Conservation (phyloP, 768 basidiomycete species). For the Termitomyces sp. region DNA sequence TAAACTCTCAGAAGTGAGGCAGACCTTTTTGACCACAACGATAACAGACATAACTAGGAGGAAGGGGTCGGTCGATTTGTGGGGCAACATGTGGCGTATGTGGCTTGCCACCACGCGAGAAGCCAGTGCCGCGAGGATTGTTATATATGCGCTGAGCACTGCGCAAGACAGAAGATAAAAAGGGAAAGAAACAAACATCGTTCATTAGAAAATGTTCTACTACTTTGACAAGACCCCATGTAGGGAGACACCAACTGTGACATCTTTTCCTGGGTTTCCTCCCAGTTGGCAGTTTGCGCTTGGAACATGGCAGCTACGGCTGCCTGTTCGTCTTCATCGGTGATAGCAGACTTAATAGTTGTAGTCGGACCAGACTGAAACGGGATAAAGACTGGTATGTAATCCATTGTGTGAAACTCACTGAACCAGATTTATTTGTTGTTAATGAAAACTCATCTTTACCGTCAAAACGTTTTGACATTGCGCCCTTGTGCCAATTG, state of each 20-base stretch:
- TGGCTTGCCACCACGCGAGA: constrained; percentile 56
- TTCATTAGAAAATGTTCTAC: constrained; percentile 73
- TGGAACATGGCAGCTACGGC: constrained; percentile 98
- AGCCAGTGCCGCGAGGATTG: constrained; percentile 61
- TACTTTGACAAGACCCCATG: constrained; percentile 54
- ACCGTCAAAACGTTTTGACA: constrained; percentile 88
- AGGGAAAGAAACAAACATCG: constrained; percentile 36
- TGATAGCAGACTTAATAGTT: constrained; percentile 35
- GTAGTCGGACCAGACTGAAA: constrained; percentile 20
- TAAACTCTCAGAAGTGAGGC: constrained; percentile 10
- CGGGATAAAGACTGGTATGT: constrained; percentile 1
- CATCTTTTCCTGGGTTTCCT: constrained; percentile 99
- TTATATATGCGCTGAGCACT: constrained; percentile 68
- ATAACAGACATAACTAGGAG: constrained; percentile 96
- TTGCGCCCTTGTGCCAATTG: constrained; percentile 64
- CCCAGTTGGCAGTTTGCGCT: constrained; percentile 91
- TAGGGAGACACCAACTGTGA: constrained; percentile 86
- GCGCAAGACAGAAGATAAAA: constrained; percentile 25
- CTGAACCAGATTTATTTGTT: constrained; percentile 27
- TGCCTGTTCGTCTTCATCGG: constrained; percentile 81
- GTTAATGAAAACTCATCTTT: constrained; percentile 51
- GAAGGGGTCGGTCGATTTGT: constrained; percentile 72
- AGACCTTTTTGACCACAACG: constrained; percentile 96
- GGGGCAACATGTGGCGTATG: constrained; percentile 39
- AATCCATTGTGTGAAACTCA: constrained; percentile 14